A percentile compares a stretch with the other conserved stretches of the same genome.
Evolutionary conservation across 495 filamentous ascomycete species (phyloP).

Genomic region (Apiosordaria backusii): DNA sequence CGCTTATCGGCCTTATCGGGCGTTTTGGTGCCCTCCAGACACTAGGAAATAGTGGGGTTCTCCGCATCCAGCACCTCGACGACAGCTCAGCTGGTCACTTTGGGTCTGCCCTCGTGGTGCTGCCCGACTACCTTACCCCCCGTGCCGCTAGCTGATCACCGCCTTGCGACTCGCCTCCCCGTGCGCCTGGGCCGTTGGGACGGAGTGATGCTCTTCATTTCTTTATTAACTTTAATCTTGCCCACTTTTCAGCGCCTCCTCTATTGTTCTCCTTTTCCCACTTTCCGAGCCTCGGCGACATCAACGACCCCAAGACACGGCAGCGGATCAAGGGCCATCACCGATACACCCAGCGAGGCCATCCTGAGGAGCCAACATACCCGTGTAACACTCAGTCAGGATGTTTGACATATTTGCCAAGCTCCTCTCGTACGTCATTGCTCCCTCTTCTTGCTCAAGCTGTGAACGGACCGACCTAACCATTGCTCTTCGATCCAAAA

Average conservation of each 20-base stretch:
- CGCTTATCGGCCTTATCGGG: not conserved
- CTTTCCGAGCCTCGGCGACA: not conserved
- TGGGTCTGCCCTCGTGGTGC: not conserved
- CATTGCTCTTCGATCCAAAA: conserved; percentile 8
- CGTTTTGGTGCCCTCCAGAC: not conserved
- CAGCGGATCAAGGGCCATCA: not conserved
- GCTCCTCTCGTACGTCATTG: conserved; percentile 66
- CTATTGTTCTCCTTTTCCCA: not conserved
- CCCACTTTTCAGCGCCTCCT: not conserved
- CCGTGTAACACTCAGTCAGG: conserved; percentile 12
- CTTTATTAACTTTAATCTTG: not conserved
- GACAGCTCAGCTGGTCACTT: not conserved
- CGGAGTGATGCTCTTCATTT: not conserved
- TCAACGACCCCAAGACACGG: not conserved
- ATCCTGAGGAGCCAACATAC: not conserved
- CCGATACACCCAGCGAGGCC: not conserved
- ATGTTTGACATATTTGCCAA: conserved; percentile 85
- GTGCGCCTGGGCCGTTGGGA: no score
- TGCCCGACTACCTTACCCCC: not conserved
- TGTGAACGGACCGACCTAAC: not conserved
- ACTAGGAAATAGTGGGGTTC: not conserved
- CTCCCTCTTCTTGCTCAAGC: not conserved
- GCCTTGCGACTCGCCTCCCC: no score
- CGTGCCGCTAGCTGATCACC: not conserved
- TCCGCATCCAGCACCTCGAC: not conserved